Conservation (phyloP, 164 flowering plant species). For the Buxus sempervirens region DNA sequence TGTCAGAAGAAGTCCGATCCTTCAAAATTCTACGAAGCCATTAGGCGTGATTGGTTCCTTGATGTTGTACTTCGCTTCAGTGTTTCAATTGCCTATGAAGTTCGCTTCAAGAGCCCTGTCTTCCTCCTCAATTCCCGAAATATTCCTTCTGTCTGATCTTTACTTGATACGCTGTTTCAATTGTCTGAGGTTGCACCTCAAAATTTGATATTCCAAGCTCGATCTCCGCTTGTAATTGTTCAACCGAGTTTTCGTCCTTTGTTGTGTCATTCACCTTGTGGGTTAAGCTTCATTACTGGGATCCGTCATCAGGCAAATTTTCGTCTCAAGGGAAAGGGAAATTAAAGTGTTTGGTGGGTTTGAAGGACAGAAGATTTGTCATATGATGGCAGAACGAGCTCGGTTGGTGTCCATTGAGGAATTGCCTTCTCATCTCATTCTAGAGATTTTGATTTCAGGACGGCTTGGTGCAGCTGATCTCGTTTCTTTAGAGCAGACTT, state of each 20-base stretch:
- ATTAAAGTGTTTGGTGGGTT: neutral
- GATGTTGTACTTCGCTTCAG: constrained; percentile 43
- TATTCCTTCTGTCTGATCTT: constrained; percentile 41
- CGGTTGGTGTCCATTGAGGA: constrained; percentile 51
- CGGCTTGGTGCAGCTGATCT: constrained; percentile 64
- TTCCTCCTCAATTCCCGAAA: constrained; percentile 33
- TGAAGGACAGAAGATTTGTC: neutral
- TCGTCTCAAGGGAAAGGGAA: neutral
- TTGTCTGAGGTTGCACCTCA: constrained; percentile 57
- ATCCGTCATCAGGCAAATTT: neutral
- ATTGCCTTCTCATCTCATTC: constrained; percentile 79
- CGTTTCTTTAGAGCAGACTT: constrained; percentile 63
- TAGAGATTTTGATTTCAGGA: constrained; percentile 67
- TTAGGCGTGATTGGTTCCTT: constrained; percentile 18
- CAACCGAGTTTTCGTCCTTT: constrained; percentile 4
- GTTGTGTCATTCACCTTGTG: neutral
- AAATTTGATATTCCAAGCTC: constrained; percentile 38
- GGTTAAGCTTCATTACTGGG: neutral
- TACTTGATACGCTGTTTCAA: constrained; percentile 53
- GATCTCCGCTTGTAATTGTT: constrained; percentile 1
- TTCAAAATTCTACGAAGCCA: neutral
- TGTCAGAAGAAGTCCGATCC: neutral
- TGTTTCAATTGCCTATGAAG: constrained; percentile 24
- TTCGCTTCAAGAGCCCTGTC: constrained; percentile 34
- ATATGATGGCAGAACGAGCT: constrained; percentile 42